Evolutionary conservation across 2,329 filamentous ascomycete genomes (phyloP).

Genomic region (Huntiella savannae): DNA sequence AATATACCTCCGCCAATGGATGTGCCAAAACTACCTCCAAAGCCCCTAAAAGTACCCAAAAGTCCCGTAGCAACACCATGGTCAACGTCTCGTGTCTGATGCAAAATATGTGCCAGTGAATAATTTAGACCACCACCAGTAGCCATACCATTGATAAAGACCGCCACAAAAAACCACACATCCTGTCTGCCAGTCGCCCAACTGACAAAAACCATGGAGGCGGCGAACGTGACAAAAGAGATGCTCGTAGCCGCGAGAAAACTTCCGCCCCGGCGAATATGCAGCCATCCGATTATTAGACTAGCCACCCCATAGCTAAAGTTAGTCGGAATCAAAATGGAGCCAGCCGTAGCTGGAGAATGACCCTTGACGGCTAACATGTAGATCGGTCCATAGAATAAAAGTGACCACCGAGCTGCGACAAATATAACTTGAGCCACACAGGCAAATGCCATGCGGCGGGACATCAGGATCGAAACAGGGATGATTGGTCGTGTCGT

Average conservation of each 20-base stretch:
- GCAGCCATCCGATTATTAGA: conserved; percentile 52
- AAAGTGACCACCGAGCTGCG: conserved; percentile 59
- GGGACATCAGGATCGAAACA: conserved; percentile 46
- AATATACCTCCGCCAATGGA: conserved; percentile 65
- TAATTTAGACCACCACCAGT: conserved; percentile 64
- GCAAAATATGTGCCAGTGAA: conserved; percentile 59
- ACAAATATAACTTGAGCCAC: conserved; percentile 59
- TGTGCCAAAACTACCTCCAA: conserved; percentile 63
- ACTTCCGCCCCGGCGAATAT: conserved; percentile 52
- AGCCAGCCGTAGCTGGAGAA: conserved; percentile 49
- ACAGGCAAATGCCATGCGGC: conserved; percentile 54
- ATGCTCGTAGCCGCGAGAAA: conserved; percentile 50
- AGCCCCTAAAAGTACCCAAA: conserved; percentile 61
- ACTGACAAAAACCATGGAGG: conserved; percentile 38
- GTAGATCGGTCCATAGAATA: conserved; percentile 68
- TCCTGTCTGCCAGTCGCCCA: conserved; percentile 29
- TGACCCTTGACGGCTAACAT: conserved; percentile 57
- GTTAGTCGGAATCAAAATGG: conserved; percentile 67
- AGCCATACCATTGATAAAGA: conserved; percentile 53
- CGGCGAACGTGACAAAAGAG: conserved; percentile 41
- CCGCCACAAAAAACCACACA: conserved; percentile 34
- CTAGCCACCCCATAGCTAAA: conserved; percentile 59
- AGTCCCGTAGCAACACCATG: conserved; percentile 63
- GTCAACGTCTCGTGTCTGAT: conserved; percentile 44
- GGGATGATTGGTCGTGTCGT: conserved; percentile 58